phyloP scores from a whole-genome alignment of 805 yeast genomes.

The Schwanniomyces polymorphus region DNA sequence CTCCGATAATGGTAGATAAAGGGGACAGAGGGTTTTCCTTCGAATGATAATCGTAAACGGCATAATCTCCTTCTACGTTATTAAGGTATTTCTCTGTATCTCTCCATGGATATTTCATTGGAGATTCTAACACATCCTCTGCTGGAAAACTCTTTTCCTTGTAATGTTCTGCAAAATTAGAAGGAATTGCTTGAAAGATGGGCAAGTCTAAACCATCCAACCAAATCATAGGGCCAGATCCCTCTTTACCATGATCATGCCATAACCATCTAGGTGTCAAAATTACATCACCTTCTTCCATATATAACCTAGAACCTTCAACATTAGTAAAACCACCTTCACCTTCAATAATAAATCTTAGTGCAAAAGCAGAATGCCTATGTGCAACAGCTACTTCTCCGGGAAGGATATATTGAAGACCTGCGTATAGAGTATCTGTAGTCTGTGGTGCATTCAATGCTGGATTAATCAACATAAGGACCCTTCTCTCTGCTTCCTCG shows the following conservation, averaged over 20 bases:
- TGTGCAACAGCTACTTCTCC: slow-evolving; percentile 15
- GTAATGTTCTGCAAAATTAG: slow-evolving; percentile 11
- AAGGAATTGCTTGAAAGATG: slow-evolving; percentile 11
- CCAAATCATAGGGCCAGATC: slow-evolving; percentile 5
- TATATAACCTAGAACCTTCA: slow-evolving; percentile 9
- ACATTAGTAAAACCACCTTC: slow-evolving; percentile 12
- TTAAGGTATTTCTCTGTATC: slow-evolving; percentile 7
- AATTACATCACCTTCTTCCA: slow-evolving; percentile 12
- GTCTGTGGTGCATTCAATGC: slow-evolving; percentile 11
- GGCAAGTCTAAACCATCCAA: slow-evolving; percentile 12
- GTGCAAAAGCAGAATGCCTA: slow-evolving; percentile 12
- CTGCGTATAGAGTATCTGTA: slow-evolving; percentile 13
- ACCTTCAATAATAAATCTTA: slow-evolving; percentile 12
- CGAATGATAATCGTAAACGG: slow-evolving; percentile 7
- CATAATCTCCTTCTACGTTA: slow-evolving; percentile 7
- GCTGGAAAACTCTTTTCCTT: slow-evolving; percentile 9
- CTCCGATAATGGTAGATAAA: slow-evolving; percentile 8
- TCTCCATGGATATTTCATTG: slow-evolving; percentile 10
- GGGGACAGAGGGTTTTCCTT: background rate
- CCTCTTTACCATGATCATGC: slow-evolving; percentile 14
- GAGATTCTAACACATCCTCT: slow-evolving; percentile 5
- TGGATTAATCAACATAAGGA: slow-evolving; percentile 11
- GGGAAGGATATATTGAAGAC: slow-evolving; percentile 11
- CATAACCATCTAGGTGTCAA: slow-evolving; percentile 11
- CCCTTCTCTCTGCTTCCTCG: slow-evolving; percentile 12